Evolutionary conservation across 139 green algal species (phyloP).

Genomic region (Closterium sp.): DNA sequence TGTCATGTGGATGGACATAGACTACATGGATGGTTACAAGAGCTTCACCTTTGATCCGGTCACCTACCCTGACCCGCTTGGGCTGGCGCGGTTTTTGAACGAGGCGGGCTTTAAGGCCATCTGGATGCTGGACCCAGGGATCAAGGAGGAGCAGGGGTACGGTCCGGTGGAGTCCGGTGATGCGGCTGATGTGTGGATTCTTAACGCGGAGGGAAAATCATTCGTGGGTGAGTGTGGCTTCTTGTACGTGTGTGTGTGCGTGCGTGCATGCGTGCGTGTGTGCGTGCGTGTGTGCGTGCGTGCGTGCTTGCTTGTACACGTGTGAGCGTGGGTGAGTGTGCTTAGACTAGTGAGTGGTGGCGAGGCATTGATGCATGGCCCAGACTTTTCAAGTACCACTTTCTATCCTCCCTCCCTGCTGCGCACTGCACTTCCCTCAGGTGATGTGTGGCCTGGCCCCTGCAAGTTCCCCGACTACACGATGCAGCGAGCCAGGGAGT

Average conservation of each 20-base stretch:
- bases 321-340: neutral
- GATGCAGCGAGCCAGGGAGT: neutral
- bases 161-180: slow-evolving; percentile 15
- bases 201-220: neutral
- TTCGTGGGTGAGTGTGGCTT: slow-evolving; percentile 11
- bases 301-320: neutral
- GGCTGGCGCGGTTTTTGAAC: neutral
- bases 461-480: slow-evolving; percentile 46
- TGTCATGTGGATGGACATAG: slow-evolving; percentile 51
- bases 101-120: slow-evolving; percentile 36
- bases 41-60: slow-evolving; percentile 47
- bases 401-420: too few relatives aligned
- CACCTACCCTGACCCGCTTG: neutral
- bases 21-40: slow-evolving; percentile 46
- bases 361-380: too few relatives aligned
- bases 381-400: too few relatives aligned
- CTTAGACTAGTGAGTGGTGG: too few relatives aligned
- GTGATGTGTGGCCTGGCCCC: too few relatives aligned
- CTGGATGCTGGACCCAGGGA: slow-evolving; percentile 50
- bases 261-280: neutral
- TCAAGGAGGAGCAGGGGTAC: slow-evolving; percentile 29
- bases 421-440: too few relatives aligned
- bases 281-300: neutral
- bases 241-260: neutral
- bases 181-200: slow-evolving; percentile 31